These are phyloP conservation scores for Hymenoscyphus infarciens DNA, from an alignment of 2,329 filamentous ascomycete species.

Conservation along the genomic window DNA sequence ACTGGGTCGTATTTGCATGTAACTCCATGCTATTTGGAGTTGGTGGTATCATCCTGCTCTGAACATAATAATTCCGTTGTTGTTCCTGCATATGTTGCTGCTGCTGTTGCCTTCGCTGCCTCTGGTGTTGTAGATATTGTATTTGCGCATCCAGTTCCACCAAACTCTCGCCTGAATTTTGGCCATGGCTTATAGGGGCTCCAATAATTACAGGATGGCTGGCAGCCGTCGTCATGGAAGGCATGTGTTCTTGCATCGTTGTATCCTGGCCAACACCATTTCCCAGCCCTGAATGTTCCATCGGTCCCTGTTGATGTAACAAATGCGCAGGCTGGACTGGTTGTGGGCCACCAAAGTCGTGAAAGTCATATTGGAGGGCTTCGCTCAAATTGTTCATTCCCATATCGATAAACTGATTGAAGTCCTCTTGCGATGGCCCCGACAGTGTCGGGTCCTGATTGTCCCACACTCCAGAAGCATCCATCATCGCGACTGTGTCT, in stretches of 20 bases:
- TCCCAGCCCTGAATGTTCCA: slow-evolving; percentile 46
- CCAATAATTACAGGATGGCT: slow-evolving; percentile 44
- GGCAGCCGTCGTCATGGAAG: slow-evolving; percentile 44
- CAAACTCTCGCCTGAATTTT: slow-evolving; percentile 50
- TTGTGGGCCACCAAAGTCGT: slow-evolving; percentile 44
- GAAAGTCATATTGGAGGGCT: slow-evolving; percentile 57
- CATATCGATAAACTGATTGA: slow-evolving; percentile 62
- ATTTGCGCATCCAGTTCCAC: slow-evolving; percentile 63
- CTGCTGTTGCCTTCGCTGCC: slow-evolving; percentile 45
- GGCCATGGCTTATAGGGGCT: slow-evolving; percentile 38
- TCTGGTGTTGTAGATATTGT: slow-evolving; percentile 61
- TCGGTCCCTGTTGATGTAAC: slow-evolving; percentile 37
- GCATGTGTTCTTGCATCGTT: slow-evolving; percentile 44
- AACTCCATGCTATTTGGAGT: slow-evolving; percentile 80
- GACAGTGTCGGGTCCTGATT: slow-evolving; percentile 54
- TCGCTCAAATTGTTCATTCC: slow-evolving; percentile 52
- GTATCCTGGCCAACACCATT: slow-evolving; percentile 30
- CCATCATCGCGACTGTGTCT: slow-evolving; percentile 28
- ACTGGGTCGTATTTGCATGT: slow-evolving; percentile 54
- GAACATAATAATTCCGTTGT: slow-evolving; percentile 46
- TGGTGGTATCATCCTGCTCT: slow-evolving; percentile 65
- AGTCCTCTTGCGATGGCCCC: slow-evolving; percentile 54
- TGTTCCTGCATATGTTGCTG: slow-evolving; percentile 3
- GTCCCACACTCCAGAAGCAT: slow-evolving; percentile 44
- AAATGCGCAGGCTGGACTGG: slow-evolving; percentile 29